Conservation (phyloP, 371 early-diverging fungal species). For the Rhizopus arrhizus region DNA sequence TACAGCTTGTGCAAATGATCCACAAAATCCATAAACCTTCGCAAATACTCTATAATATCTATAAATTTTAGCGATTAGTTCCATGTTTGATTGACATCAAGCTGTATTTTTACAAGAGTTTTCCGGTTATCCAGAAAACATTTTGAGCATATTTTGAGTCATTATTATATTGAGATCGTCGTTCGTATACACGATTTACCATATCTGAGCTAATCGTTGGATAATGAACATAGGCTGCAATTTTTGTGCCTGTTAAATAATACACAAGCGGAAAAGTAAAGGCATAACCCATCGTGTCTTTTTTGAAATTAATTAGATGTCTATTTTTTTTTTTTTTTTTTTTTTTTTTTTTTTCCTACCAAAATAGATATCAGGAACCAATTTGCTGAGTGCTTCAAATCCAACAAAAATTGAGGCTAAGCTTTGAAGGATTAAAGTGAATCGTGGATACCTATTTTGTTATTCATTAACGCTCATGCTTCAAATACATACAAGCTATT, state of each 20-base stretch:
- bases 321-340: background rate
- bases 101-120: conserved; percentile 57
- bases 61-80: background rate
- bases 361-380: conserved; percentile 84
- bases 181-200: conserved; percentile 76
- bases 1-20: conserved; percentile 76
- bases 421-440: conserved; percentile 88
- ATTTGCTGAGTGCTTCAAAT: conserved; percentile 70
- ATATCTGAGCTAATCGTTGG: conserved; percentile 97
- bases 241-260: conserved; percentile 59
- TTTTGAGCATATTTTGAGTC: conserved; percentile 55
- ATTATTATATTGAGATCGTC: conserved; percentile 73
- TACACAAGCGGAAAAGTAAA: conserved; percentile 88
- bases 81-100: background rate
- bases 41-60: conserved; percentile 82
- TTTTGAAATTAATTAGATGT: background rate
- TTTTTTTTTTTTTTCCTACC: conserved; percentile 47
- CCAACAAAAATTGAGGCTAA: conserved; percentile 79
- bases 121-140: conserved; percentile 60
- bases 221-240: conserved; percentile 93
- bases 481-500: background rate
- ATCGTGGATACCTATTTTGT: conserved; percentile 65
- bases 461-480: too few species aligned
- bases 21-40: conserved; percentile 73
- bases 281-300: conserved; percentile 94